A percentile compares a stretch with the other conserved stretches of the same genome.
Conservation (phyloP, 2,329 filamentous ascomycete genomes). For the Pseudocercospora vitis region DNA sequence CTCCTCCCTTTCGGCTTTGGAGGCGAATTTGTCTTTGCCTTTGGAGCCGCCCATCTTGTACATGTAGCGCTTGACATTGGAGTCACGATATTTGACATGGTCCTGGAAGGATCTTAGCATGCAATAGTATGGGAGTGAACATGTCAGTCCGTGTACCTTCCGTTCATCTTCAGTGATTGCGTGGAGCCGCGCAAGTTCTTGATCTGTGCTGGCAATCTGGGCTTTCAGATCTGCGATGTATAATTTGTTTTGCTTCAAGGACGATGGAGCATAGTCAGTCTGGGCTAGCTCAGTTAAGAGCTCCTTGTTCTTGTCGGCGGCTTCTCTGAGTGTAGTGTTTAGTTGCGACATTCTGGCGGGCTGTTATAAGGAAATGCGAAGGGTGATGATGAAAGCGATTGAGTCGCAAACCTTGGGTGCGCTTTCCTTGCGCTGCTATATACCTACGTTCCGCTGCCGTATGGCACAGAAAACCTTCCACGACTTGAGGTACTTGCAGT, state of each 20-base stretch:
- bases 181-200: constrained; percentile 45
- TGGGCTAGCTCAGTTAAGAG: constrained; percentile 51
- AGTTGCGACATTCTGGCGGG: constrained; percentile 23
- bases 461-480: not conserved
- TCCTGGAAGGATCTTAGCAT: constrained; percentile 34
- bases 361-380: not conserved
- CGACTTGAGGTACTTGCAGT: not conserved
- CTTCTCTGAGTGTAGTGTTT: constrained; percentile 20
- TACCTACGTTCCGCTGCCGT: constrained; percentile 3
- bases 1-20: constrained; percentile 56
- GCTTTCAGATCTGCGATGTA: constrained; percentile 50
- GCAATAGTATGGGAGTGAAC: not conserved
- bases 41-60: constrained; percentile 54
- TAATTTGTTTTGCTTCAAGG: constrained; percentile 48
- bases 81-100: constrained; percentile 56
- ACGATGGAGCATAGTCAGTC: constrained; percentile 52
- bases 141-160: constrained; percentile 28
- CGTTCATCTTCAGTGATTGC: constrained; percentile 49
- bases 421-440: not conserved
- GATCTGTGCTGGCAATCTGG: constrained; percentile 42
- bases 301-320: constrained; percentile 33
- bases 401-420: not conserved
- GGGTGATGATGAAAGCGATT: not conserved
- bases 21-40: constrained; percentile 47
- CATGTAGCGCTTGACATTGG: constrained; percentile 53